Base-by-base conservation (phyloP, 805 yeast genomes). In the Pichia insulana region DNA sequence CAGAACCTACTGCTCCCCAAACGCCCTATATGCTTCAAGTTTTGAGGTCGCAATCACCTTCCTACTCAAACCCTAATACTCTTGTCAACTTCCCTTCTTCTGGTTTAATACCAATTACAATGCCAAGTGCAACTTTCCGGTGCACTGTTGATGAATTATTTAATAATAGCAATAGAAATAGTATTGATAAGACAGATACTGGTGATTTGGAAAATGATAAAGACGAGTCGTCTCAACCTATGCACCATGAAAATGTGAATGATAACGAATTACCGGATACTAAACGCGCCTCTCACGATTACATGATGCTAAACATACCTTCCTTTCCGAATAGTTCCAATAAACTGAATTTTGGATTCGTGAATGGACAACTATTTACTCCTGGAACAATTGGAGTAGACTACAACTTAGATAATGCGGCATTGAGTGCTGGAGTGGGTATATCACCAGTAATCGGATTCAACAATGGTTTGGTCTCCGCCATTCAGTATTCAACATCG, bases 391-490 rank as follows among this genome's bases (percentile, higher is more conserved):
- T 37, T 17, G 36, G 36, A n/a, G 30, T 40, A 12, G 45, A 40
- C 13, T 38, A 31, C 13, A 46, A 31, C 18, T 34, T 34, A 35
- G 43, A 40, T 7, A 40, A 34, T 13, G 7, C 38, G 16, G 39
- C 34, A 4, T 11, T 30, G 11, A 37, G 39, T 11, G 36, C 40
- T 3, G 41, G 37, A 7, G 26, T 34, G 28, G 43, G 38, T 5
- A 39, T 43, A 5, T 48, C 49, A 7, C 51, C 51, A 7, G 44
- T 46, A 16, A 46, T 48, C n/a, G 49, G 51, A 3, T 48, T 46
- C 16, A 44, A 46, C 19, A 43, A 40, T 32, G 51, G 51, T 10
- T 4, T 48, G 28, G n/a, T 43, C 13, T 43, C 46, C 2, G 46
- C 46, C 2, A 35, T 43, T 15, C 46, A 43, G 19, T 43, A 39